A percentile compares a stretch with the other conserved stretches of the same genome.
These are phyloP conservation scores for Amauroascus verrucosus DNA, from an alignment of 2,329 filamentous ascomycete genomes.

Conservation along the genomic window DNA sequence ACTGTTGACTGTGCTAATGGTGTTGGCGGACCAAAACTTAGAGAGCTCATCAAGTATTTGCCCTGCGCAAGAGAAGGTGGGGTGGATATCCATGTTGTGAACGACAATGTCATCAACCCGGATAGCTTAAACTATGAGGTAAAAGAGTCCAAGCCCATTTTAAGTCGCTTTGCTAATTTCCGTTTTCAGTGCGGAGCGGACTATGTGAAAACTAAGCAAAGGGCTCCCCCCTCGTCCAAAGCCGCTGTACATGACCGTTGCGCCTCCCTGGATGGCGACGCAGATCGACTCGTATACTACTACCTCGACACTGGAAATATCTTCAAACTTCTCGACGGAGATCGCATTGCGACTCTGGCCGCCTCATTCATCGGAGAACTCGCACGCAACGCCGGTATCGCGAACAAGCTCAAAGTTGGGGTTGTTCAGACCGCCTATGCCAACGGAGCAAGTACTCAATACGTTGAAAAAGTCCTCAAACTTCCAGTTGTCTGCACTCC, in stretches of 20 bases:
- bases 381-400: conserved; percentile 65
- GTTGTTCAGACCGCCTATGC: conserved; percentile 97
- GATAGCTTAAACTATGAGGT: conserved; percentile 83
- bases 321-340: conserved; percentile 90
- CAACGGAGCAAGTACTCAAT: conserved; percentile 88
- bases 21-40: conserved; percentile 83
- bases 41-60: conserved; percentile 74
- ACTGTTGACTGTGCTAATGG: conserved; percentile 95
- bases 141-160: conserved; percentile 19
- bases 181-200: conserved; percentile 71
- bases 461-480: conserved; percentile 76
- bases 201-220: conserved; percentile 94
- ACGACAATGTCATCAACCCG: conserved; percentile 84
- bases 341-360: conserved; percentile 89
- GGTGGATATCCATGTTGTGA: conserved; percentile 75
- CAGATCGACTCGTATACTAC: conserved; percentile 92
- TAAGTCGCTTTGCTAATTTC: conserved; percentile 17
- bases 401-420: conserved; percentile 74
- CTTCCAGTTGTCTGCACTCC: conserved; percentile 87
- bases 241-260: conserved; percentile 65
- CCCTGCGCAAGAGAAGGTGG: conserved; percentile 56
- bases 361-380: conserved; percentile 91
- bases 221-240: conserved; percentile 73
- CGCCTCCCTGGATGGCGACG: conserved; percentile 89
- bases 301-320: conserved; percentile 70